Evolutionary conservation across 2,329 filamentous ascomycete genomes (phyloP).

Genomic region (Phaeoacremonium minimum): DNA sequence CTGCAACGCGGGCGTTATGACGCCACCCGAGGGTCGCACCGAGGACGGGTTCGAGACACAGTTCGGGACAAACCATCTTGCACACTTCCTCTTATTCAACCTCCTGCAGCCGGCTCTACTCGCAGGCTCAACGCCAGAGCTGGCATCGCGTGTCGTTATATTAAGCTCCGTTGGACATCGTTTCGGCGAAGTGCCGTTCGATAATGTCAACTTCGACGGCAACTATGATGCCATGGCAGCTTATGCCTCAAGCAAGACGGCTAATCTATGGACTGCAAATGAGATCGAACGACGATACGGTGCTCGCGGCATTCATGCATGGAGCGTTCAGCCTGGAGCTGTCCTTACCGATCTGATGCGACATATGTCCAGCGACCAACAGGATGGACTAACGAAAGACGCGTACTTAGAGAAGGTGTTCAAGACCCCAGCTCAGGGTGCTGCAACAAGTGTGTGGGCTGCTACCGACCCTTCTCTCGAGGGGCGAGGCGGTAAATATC

Average conservation of each 20-base stretch:
- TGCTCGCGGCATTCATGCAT: slow-evolving; percentile 30
- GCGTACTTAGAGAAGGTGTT: slow-evolving; percentile 11
- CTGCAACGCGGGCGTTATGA: slow-evolving; percentile 41
- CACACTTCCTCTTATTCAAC: slow-evolving; percentile 49
- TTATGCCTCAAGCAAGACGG: slow-evolving; percentile 39
- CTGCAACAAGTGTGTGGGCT: slow-evolving; percentile 35
- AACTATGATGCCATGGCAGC: slow-evolving; percentile 25
- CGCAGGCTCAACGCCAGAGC: slow-evolving; percentile 29
- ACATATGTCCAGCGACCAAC: slow-evolving; percentile 14
- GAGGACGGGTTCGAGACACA: slow-evolving; percentile 46
- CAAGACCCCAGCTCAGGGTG: slow-evolving; percentile 33
- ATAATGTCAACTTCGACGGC: slow-evolving; percentile 33
- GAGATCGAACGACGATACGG: slow-evolving; percentile 39
- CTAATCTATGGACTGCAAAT: slow-evolving; percentile 42
- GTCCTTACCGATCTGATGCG: slow-evolving; percentile 25
- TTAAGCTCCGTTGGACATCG: slow-evolving; percentile 38
- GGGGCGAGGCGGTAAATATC: slow-evolving; percentile 33
- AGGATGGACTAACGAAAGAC: slow-evolving; percentile 7
- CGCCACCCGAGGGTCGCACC: slow-evolving; percentile 25
- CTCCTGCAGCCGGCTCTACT: slow-evolving; percentile 40
- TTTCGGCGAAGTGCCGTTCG: slow-evolving; percentile 21
- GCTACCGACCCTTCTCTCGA: slow-evolving; percentile 31
- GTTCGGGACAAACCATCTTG: slow-evolving; percentile 49
- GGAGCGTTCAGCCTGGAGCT: slow-evolving; percentile 37
- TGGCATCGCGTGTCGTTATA: slow-evolving; percentile 39